Conservation (phyloP, 352 stramenopile genomes). For the Phytopythium ostracodes region DNA sequence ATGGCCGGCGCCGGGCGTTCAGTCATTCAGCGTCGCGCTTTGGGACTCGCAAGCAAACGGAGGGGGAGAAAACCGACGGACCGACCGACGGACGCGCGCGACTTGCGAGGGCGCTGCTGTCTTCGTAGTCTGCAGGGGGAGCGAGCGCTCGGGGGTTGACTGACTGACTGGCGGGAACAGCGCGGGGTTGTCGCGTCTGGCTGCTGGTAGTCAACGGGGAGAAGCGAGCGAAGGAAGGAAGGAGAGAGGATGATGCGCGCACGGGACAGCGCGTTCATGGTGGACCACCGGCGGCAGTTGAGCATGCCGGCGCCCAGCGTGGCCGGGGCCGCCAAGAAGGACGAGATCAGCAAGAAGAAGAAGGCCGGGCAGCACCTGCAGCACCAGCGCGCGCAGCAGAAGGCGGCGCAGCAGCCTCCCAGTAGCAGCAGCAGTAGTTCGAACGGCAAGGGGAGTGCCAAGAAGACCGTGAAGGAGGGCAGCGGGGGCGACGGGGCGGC, state of each 20-base stretch:
- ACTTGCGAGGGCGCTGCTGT: no score
- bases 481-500: neutral
- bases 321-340: constrained; percentile 14
- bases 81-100: neutral
- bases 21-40: constrained; percentile 1
- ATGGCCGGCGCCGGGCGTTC: neutral
- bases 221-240: neutral
- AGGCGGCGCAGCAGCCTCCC: constrained; percentile 3
- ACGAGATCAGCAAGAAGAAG: constrained; percentile 37
- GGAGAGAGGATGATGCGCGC: constrained; percentile 25
- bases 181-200: constrained; percentile 4
- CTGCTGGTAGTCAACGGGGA: neutral
- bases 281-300: constrained; percentile 35
- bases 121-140: neutral
- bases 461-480: constrained; percentile 3
- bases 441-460: neutral
- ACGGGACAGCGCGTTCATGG: constrained; percentile 33
- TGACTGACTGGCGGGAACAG: neutral
- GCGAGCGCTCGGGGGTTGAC: no score
- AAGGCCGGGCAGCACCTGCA: constrained; percentile 5
- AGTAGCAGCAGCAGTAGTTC: neutral
- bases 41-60: neutral
- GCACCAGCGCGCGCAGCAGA: constrained; percentile 16
- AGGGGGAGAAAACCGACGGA: neutral
- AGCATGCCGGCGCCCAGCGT: constrained; percentile 6